Percentiles rank a stretch among this genome's conserved stretches.
These are phyloP conservation scores for Flaveria bidentis DNA, from an alignment of 129 eudicot genomes.

Conservation along the genomic window DNA sequence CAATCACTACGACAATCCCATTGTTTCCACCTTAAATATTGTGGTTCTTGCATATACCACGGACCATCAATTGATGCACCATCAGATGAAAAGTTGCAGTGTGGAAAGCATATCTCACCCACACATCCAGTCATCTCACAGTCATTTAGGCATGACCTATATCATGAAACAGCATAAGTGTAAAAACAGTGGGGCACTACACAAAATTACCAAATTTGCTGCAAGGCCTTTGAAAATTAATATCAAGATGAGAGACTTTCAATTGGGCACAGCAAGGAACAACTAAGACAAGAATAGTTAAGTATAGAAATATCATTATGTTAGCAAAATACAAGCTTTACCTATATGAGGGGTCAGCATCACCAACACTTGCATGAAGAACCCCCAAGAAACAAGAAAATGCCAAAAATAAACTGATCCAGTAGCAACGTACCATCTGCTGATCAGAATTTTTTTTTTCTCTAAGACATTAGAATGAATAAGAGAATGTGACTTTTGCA, in stretches of 20 bases:
- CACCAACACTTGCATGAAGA: slow-evolving; percentile 77
- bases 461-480: neutral
- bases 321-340: slow-evolving; percentile 36
- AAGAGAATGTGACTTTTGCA: neutral
- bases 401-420: slow-evolving; percentile 46
- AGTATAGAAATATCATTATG: neutral
- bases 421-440: slow-evolving; percentile 56
- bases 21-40: slow-evolving; percentile 69
- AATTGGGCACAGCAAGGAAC: slow-evolving; percentile 4
- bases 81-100: slow-evolving; percentile 58
- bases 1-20: slow-evolving; percentile 81
- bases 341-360: slow-evolving; percentile 73
- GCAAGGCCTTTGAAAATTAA: slow-evolving; percentile 3
- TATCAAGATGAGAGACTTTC: slow-evolving; percentile 7
- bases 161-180: slow-evolving; percentile 13
- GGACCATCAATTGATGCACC: slow-evolving; percentile 48
- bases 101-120: slow-evolving; percentile 63
- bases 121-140: slow-evolving; percentile 75
- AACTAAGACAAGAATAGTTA: neutral
- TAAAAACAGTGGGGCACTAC: neutral
- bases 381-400: slow-evolving; percentile 45
- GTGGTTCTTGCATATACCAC: slow-evolving; percentile 77
- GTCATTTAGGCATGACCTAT: slow-evolving; percentile 66
- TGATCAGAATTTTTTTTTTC: slow-evolving; percentile 19
- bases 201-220: neutral